Base-by-base conservation (phyloP, 768 basidiomycete genomes). In the Gelatoporia subvermispora region DNA sequence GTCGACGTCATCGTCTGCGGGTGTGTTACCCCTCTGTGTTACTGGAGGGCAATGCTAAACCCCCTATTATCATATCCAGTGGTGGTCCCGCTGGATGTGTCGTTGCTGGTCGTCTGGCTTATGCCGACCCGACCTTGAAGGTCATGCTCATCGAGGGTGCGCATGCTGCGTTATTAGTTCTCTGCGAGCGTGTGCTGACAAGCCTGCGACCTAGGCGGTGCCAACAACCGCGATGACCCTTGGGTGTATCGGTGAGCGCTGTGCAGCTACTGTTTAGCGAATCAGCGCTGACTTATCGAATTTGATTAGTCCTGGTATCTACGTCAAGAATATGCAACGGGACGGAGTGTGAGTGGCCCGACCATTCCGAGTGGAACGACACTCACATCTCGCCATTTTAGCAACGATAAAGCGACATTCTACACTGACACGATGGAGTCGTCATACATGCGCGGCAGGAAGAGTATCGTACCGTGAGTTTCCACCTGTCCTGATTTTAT, bases 321-420 rank as follows among this genome's bases (percentile, higher is more conserved):
- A 74, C 51, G 81, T 82, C 45, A 77, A 68, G 64, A 86, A 86
- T 63, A 86, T 86, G 84, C 82, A 84, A 62, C 69, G 69, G 4
- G 76, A 84, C 56, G 82, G 82, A 60, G 68, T 84, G 82, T 84
- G 64, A 54, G 80, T 38, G 16, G 16, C 11, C 2, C 16, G 38
- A 36, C 4, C 10, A 35, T 17, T 3, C 17, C n/a, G n/a, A 35
- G 34, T 31, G 11, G 21, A 23, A 43, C 38, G 15, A 42, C 20
- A 4, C 2, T 36, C 2, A n/a, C 21, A 48, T 18, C 8, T 35
- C 47, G 9, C 28, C 21, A 5, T 5, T 7, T 23, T 48, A 84
- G 82, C 57, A 85, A 85, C 63, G 82, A 85, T 61, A 84, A 85
- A 66, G 84, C 82, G 1, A 85, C 78, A 5, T 86, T 86, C 68